A percentile compares a stretch with the other conserved stretches of the same genome.
Conservation (phyloP, 2,329 filamentous ascomycete species). For the Talaromyces sp. region DNA sequence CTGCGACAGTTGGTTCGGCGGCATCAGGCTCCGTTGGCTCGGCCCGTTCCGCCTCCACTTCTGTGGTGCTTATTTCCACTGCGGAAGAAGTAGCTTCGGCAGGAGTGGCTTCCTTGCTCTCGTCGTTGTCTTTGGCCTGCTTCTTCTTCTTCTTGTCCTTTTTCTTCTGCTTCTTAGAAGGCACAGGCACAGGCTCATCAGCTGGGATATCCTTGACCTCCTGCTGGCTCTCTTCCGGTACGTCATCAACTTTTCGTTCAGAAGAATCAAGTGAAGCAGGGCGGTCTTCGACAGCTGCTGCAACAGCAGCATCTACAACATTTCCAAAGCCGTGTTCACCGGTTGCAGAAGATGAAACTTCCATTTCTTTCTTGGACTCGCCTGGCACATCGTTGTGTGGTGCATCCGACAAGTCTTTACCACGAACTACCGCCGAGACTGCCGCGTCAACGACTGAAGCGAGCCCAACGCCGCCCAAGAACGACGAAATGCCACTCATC, state of each 20-base stretch:
- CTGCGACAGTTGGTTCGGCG: background rate
- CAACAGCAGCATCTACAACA: conserved; percentile 10
- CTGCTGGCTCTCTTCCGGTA: background rate
- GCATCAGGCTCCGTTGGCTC: background rate
- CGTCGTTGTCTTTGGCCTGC: conserved; percentile 9
- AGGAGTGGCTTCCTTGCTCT: background rate
- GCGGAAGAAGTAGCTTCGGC: background rate
- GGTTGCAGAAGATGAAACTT: background rate
- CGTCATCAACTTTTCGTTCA: background rate
- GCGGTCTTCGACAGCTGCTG: background rate
- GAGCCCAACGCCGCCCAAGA: conserved; percentile 8
- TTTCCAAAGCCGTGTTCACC: conserved; percentile 1
- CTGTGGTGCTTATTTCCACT: conserved; percentile 1
- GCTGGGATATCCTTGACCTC: conserved; percentile 3
- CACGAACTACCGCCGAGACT: conserved; percentile 16
- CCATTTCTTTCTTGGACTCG: background rate
- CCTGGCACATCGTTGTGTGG: background rate
- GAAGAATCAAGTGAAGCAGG: background rate
- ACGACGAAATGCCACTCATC: conserved; percentile 5
- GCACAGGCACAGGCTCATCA: conserved; percentile 3
- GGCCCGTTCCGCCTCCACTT: conserved; percentile 6
- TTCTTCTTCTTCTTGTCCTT: conserved; percentile 16
- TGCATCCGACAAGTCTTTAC: conserved; percentile 2
- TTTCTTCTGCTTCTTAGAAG: conserved; percentile 16
- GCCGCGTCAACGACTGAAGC: conserved; percentile 16